Conservation (phyloP, 176 grass and related monocot genomes). For the Cenchrus fungigraminus region DNA sequence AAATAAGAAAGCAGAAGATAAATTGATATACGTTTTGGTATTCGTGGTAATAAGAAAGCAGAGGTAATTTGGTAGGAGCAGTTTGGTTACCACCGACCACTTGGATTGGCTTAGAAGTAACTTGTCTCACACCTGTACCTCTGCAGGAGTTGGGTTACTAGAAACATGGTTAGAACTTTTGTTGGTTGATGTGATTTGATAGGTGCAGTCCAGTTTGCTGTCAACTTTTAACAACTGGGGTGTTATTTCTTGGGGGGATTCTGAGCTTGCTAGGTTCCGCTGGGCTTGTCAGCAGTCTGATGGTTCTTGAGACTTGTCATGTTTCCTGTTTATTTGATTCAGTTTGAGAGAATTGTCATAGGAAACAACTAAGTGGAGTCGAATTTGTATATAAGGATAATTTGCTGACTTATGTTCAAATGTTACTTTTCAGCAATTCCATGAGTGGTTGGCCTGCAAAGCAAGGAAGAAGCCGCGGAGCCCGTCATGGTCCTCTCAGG, state of each 20-base stretch:
- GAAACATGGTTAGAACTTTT: conserved; percentile 22
- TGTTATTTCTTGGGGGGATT: background rate
- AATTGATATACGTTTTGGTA: background rate
- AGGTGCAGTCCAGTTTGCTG: background rate
- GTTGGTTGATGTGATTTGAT: conserved; percentile 30
- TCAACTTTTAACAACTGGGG: background rate
- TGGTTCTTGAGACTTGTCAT: background rate
- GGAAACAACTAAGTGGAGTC: background rate
- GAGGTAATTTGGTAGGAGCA: conserved; percentile 23
- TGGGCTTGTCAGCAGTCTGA: background rate
- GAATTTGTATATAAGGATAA: background rate
- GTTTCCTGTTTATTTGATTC: background rate
- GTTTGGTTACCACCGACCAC: conserved; percentile 43
- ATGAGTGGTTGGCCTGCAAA: conserved; percentile 93
- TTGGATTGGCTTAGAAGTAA: conserved; percentile 51
- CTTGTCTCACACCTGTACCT: conserved; percentile 12
- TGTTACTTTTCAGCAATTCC: conserved; percentile 79
- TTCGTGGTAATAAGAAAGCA: conserved; percentile 25
- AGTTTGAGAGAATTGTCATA: background rate
- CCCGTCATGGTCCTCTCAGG: conserved; percentile 97
- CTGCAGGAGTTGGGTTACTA: conserved; percentile 37
- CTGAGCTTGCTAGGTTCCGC: background rate
- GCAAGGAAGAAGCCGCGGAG: conserved; percentile 93
- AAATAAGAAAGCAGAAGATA: background rate
- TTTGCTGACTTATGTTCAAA: conserved; percentile 30